Evolutionary conservation across 2,329 filamentous ascomycete species (phyloP).

Genomic region (Pseudogymnoascus sp.): DNA sequence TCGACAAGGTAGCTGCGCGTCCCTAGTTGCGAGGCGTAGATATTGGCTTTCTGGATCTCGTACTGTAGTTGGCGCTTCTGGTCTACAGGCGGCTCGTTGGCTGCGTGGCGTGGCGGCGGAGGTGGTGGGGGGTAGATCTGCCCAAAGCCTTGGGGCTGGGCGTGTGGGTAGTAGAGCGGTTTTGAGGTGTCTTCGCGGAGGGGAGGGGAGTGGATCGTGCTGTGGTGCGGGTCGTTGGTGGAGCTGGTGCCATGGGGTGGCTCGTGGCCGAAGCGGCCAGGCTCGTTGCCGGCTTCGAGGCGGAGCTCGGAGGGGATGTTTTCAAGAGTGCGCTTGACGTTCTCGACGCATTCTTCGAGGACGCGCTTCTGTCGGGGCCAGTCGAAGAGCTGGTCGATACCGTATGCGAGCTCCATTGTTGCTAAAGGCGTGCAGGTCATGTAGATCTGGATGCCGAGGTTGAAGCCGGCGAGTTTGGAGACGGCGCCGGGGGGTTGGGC

Average conservation of each 20-base stretch:
- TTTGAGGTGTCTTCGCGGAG: slow-evolving; percentile 28
- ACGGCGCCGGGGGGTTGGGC: slow-evolving; percentile 59
- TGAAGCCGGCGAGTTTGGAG: slow-evolving; percentile 71
- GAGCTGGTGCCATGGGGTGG: not conserved
- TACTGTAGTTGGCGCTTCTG: slow-evolving; percentile 56
- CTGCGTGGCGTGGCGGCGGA: not conserved
- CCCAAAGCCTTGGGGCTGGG: not conserved
- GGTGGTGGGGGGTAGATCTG: not conserved
- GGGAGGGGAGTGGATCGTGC: not conserved
- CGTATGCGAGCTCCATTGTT: slow-evolving; percentile 75
- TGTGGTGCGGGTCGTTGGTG: not conserved
- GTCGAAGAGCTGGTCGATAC: slow-evolving; percentile 64
- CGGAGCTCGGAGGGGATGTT: slow-evolving; percentile 61
- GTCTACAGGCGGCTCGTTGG: slow-evolving; percentile 11
- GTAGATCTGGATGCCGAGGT: slow-evolving; percentile 69
- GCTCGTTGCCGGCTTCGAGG: slow-evolving; percentile 36
- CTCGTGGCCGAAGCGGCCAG: slow-evolving; percentile 30
- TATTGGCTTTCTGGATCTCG: slow-evolving; percentile 88
- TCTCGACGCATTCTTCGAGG: slow-evolving; percentile 60
- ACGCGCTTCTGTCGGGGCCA: slow-evolving; percentile 71
- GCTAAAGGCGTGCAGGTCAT: slow-evolving; percentile 70
- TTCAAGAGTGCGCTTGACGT: slow-evolving; percentile 60
- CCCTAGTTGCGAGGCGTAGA: slow-evolving; percentile 71
- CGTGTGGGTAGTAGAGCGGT: not conserved
- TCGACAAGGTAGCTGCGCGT: slow-evolving; percentile 81